phyloP scores from a whole-genome alignment of 2,329 filamentous ascomycete genomes.

The Lasiodiplodia sp. region DNA sequence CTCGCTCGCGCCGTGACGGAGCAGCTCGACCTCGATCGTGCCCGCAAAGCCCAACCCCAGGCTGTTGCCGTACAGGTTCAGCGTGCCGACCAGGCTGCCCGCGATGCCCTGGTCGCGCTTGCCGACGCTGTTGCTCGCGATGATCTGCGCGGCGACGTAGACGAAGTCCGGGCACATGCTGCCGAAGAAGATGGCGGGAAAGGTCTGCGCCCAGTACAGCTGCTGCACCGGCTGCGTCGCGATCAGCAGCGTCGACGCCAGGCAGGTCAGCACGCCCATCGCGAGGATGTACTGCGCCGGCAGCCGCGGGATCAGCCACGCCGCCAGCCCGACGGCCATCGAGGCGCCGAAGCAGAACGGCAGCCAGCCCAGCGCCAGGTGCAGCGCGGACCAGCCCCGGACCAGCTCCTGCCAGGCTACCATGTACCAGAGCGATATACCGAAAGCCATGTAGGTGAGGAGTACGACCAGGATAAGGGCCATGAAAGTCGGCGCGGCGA shows the following conservation, averaged over 20 bases:
- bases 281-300: conserved; percentile 31
- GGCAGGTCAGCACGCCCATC: conserved; percentile 30
- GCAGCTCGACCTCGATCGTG: conserved; percentile 45
- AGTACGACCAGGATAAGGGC: conserved; percentile 54
- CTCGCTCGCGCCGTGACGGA: conserved; percentile 29
- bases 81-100: conserved; percentile 56
- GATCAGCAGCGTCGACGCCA: conserved; percentile 29
- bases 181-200: conserved; percentile 40
- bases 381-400: conserved; percentile 51
- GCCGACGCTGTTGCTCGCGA: conserved; percentile 60
- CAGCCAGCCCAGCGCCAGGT: conserved; percentile 47
- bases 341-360: conserved; percentile 49
- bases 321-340: conserved; percentile 39
- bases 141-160: conserved; percentile 59
- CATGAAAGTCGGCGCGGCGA: conserved; percentile 53
- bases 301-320: conserved; percentile 32
- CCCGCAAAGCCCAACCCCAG: conserved; percentile 55
- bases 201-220: conserved; percentile 26
- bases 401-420: conserved; percentile 55
- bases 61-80: conserved; percentile 54
- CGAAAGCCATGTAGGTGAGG: conserved; percentile 57
- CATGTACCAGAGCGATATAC: conserved; percentile 59
- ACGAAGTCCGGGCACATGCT: conserved; percentile 58
- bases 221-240: conserved; percentile 31
- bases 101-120: conserved; percentile 60